phyloP scores from a whole-genome alignment of 495 filamentous ascomycete genomes.

The Aspergillus cavernicola region DNA sequence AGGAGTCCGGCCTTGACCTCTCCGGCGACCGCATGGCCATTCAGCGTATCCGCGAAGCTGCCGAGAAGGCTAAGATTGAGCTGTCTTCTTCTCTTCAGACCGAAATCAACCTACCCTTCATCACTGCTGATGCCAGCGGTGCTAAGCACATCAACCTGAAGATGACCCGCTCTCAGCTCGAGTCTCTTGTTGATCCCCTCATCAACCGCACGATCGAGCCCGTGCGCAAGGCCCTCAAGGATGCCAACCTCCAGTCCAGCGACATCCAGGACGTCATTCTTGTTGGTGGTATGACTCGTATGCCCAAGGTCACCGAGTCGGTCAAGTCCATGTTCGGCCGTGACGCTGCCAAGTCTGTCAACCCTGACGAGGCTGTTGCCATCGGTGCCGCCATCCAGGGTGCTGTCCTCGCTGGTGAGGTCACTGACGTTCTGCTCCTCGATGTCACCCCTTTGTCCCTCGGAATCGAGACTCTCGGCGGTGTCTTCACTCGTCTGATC shows the following conservation, averaged over 20 bases:
- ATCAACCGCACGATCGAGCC: constrained; percentile 85
- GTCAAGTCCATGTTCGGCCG: constrained; percentile 98
- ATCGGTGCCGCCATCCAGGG: constrained; percentile 98
- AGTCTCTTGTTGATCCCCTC: constrained; percentile 86
- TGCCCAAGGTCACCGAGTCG: constrained; percentile 98
- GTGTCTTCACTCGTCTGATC: constrained; percentile 99
- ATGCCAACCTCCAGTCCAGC: constrained; percentile 87
- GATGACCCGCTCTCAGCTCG: constrained; percentile 89
- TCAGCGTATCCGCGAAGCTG: constrained; percentile 97
- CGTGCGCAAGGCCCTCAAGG: constrained; percentile 96
- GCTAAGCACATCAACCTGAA: constrained; percentile 98
- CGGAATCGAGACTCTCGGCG: constrained; percentile 98
- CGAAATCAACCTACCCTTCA: constrained; percentile 98
- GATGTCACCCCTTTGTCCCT: constrained; percentile 97
- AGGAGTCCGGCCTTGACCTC: constrained; percentile 88
- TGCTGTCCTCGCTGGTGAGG: constrained; percentile 93
- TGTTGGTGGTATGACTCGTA: constrained; percentile 99
- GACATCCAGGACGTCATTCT: constrained; percentile 99
- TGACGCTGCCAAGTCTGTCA: constrained; percentile 97
- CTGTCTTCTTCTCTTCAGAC: constrained; percentile 94
- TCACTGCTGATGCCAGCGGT: constrained; percentile 89
- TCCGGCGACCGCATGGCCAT: constrained; percentile 96
- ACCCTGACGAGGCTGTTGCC: constrained; percentile 98
- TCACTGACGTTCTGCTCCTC: constrained; percentile 92
- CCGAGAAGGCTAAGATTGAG: constrained; percentile 99